Evolutionary conservation across 768 basidiomycete species (phyloP), one percentile per base, ranked within the genome.

Genomic region (Tricholoma terreum): DNA sequence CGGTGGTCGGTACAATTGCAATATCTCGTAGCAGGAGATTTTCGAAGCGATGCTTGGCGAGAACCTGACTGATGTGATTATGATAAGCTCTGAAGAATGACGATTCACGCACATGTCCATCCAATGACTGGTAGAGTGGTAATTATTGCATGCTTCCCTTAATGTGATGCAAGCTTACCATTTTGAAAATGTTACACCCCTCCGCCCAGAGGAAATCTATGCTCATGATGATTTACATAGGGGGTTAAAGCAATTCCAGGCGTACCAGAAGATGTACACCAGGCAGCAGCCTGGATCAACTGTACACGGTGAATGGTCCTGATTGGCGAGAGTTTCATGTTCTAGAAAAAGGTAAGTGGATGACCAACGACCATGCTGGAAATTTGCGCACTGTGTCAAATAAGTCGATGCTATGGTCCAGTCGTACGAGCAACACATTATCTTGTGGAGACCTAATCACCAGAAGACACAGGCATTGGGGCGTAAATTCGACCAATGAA

Each of bases 161-260:
- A 11, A 31, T n/a, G 22, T 22, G 17, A 31, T 11, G 15, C 22
- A 12, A 7, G 17, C 38, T 24, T 61, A 63, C 64, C 45, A 65
- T 35, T 55, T 50, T 42, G 17, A 54, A 53, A 14, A 64, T 38
- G 3, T 50, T 46, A 21, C 55, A 60, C 40, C 57, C 46, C 50
- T 64, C 63, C 22, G 50, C 51, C 8, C 50, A 38, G 1, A 64
- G 17, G 36, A 62, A 56, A 11, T 24, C 63, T 60, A 31, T 15
- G 17, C 19, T 40, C 35, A 19, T 14, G 27, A 54, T 43, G 14
- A 21, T 6, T 5, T 35, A 10, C 21, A 2, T 27, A 30, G 4
- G 31, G 17, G 27, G 30, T 10, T 38, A 17, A 14, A 50, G 14
- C 15, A 36, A 24, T 14, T 15, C 21, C 21, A 34, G 22, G 42